phyloP scores from a whole-genome alignment of 2,329 filamentous ascomycete genomes.

The Aureobasidium melanogenum region DNA sequence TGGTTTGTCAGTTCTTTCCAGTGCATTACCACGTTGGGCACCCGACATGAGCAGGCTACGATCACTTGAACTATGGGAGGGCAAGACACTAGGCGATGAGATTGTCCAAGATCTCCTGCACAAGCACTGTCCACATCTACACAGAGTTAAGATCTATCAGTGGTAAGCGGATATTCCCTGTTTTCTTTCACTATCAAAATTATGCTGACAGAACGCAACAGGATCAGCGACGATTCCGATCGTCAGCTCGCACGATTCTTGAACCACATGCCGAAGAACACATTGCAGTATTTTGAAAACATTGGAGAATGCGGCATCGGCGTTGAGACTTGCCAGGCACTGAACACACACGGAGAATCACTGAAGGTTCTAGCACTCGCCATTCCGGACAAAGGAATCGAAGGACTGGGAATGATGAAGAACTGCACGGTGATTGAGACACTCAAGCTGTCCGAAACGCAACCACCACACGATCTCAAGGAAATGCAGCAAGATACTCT shows the following conservation, averaged over 20 bases:
- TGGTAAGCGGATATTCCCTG: constrained; percentile 26
- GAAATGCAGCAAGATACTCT: constrained; percentile 45
- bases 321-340: constrained; percentile 43
- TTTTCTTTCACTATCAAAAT: too few species aligned
- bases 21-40: constrained; percentile 50
- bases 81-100: constrained; percentile 48
- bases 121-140: constrained; percentile 52
- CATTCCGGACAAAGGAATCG: constrained; percentile 40
- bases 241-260: constrained; percentile 52
- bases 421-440: constrained; percentile 41
- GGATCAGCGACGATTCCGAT: constrained; percentile 40
- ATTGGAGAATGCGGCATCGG: constrained; percentile 48
- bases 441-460: constrained; percentile 40
- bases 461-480: constrained; percentile 39
- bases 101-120: constrained; percentile 46
- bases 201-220: not conserved
- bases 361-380: constrained; percentile 46
- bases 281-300: constrained; percentile 50
- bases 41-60: constrained; percentile 49
- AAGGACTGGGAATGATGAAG: constrained; percentile 40
- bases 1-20: constrained; percentile 32
- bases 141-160: constrained; percentile 49
- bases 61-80: constrained; percentile 53
- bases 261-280: constrained; percentile 45
- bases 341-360: constrained; percentile 46